Base-by-base conservation (phyloP, 2,329 filamentous ascomycete genomes). In the Paecilomyces fulvus region DNA sequence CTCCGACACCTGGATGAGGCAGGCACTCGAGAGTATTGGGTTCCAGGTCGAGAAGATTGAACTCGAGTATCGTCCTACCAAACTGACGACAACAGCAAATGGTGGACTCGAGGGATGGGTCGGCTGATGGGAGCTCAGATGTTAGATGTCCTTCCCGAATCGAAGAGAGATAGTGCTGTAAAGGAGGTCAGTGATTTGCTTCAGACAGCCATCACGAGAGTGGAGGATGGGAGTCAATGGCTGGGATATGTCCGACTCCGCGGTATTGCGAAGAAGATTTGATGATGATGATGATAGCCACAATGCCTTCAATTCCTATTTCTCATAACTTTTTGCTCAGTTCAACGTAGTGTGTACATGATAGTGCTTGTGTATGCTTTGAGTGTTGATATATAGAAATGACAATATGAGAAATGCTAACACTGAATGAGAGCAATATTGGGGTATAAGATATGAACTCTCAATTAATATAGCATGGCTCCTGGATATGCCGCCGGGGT, bases 91-190 rank as follows among this genome's bases (percentile, higher is more conserved):
- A 8, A 65, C 62, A 2, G 63, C 61, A 5, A 66, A 63, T 58
- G 83, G 82, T 2, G 85, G 85, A 0, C 72, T 89, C 10, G 80
- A 82, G 55, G 86, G 84, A 1, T 89, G 86, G 86, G 73, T 87
- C 73, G 80, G 62, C 68, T 89, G 58, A 85, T 89, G 78, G 84
- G 80, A 1, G 81, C 78, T 59, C 70, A 75, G 60, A 79, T 85
- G 52, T 73, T 89, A 56, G 81, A 85, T 60, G 74, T 71, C 1
- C 67, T 87, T 8, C 66, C 71, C 1, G 74, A 72, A 30, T 75
- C 72, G 30, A 68, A 64, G 51, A 77, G 80, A 59, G 83, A 86
- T 58, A 75, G 68, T 49, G 79, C 74, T 5, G 76, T 85, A 2
- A 72, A 65, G 62, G 82, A 86, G 70, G 77, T 81, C 5, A 77